Evolutionary conservation across 495 filamentous ascomycete species (phyloP), one percentile per base, ranked within the genome.

Genomic region (Podospora pseudoanserina): DNA sequence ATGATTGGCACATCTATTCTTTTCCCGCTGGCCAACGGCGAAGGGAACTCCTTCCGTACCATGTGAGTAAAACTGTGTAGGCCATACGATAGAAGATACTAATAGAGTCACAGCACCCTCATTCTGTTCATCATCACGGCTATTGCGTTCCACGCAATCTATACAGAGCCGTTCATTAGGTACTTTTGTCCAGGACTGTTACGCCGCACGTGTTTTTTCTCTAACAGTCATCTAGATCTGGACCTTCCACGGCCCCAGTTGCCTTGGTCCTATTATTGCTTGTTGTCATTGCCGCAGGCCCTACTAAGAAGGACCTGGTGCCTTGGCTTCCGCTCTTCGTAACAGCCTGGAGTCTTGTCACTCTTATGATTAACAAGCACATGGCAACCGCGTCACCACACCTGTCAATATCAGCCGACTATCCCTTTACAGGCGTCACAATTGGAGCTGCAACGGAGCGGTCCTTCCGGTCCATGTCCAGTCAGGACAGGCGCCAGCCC

Each of bases 1-100:
- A 80, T 81, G 79, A 70, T 78, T 63, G 75, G 73, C 28, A 66
- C 75, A 7, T 78, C 75, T n/a, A 63, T 79, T 60, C 23, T 76
- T 13, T 73, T 75, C 64, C 73, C 77, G 16, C 69, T 73, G 4
- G 68, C 75, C 15, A 70, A 71, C 18, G 59, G 58, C 19, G 72
- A 71, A 64, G 64, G 69, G 34, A 49, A 65, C 1, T 71, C 74
- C 57, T 78, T 77, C 64, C 65, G 68, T 54, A 68, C 68, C 34
- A 60, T 79, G 79, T 80, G 72, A 77, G 78, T 27, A 58, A 58
- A 18, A 49, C 39, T 16, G 9, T 49, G 3, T 13, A 49, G 56
- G 57, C 11, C 54, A 28, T 19, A 49, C 23, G 4, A 13, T 20
- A 55, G n/a, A 26, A 39, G 34, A 57, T 67, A 56, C 68, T 73